phyloP scores from a whole-genome alignment of 2,329 filamentous ascomycete species.

The Aureobasidium sp. region DNA sequence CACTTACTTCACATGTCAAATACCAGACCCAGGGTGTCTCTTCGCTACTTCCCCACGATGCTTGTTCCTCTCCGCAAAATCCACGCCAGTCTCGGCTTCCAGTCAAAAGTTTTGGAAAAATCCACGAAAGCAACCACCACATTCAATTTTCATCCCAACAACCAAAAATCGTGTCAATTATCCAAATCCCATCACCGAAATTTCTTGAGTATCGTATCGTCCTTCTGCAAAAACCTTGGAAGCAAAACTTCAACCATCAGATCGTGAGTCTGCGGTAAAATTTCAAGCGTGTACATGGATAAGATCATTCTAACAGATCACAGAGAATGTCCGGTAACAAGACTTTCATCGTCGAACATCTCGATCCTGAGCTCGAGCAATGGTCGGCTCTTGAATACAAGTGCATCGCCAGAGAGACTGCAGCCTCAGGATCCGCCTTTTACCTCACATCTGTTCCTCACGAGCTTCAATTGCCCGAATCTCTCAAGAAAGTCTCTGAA shows the following conservation, averaged over 20 bases:
- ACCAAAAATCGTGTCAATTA: not conserved
- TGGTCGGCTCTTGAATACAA: constrained; percentile 95
- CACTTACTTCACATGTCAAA: rapidly evolving
- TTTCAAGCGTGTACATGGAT: not conserved
- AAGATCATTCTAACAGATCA: not conserved
- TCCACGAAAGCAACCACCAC: not conserved
- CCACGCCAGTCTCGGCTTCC: not conserved
- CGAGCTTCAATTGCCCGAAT: constrained; percentile 50
- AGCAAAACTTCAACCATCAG: not conserved
- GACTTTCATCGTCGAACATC: constrained; percentile 91
- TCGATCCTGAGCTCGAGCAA: constrained; percentile 84
- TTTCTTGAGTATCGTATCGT: not conserved
- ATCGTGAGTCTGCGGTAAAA: not conserved
- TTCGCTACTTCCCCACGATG: not conserved
- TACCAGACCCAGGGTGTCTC: not conserved
- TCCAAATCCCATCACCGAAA: not conserved
- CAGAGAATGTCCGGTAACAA: constrained; percentile 27
- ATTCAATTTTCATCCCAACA: not conserved
- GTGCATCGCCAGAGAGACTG: constrained; percentile 75
- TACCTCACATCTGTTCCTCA: constrained; percentile 72
- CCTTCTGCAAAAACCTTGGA: not conserved
- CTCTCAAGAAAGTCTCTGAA: constrained; percentile 51
- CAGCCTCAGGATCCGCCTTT: constrained; percentile 57
- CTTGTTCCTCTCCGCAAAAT: not conserved
- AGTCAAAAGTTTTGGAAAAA: constrained; percentile 1